Percentiles rank a stretch among this genome's conserved stretches.
Conservation (phyloP, 371 early-diverging fungal species). For the Rhizopus delemar region DNA sequence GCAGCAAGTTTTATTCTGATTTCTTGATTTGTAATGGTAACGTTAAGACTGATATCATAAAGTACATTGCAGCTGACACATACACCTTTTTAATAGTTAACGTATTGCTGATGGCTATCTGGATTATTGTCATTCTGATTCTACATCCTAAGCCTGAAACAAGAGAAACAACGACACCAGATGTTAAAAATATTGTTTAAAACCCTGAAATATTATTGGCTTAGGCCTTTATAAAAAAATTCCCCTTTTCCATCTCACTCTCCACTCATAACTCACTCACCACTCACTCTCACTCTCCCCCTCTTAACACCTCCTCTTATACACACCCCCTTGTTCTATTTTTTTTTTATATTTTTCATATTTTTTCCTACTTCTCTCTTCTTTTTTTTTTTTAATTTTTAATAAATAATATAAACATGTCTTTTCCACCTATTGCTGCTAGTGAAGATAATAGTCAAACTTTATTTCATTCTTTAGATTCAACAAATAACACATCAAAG, state of each 20-base stretch:
- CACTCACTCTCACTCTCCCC: neutral
- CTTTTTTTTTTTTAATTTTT: conserved; percentile 12
- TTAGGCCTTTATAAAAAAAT: neutral
- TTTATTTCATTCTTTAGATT: conserved; percentile 15
- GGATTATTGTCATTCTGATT: conserved; percentile 45
- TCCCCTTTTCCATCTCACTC: no score
- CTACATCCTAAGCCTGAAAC: conserved; percentile 37
- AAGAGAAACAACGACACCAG: neutral
- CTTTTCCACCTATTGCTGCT: conserved; percentile 1
- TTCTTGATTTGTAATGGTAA: conserved; percentile 52
- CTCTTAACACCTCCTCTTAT: conserved; percentile 1
- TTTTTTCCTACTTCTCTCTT: conserved; percentile 4
- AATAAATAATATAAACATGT: neutral
- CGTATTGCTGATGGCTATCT: conserved; percentile 32
- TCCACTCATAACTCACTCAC: neutral
- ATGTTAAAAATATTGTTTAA: no score
- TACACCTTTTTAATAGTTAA: conserved; percentile 29
- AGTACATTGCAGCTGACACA: neutral
- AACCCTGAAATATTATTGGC: no score
- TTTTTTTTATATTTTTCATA: neutral
- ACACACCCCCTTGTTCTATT: neutral
- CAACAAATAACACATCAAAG: conserved; percentile 5
- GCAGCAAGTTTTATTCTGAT: conserved; percentile 45
- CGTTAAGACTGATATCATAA: neutral
- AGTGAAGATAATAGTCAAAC: conserved; percentile 8